Base-by-base conservation (phyloP, 208 protist species). In the Leishmania arabica region DNA sequence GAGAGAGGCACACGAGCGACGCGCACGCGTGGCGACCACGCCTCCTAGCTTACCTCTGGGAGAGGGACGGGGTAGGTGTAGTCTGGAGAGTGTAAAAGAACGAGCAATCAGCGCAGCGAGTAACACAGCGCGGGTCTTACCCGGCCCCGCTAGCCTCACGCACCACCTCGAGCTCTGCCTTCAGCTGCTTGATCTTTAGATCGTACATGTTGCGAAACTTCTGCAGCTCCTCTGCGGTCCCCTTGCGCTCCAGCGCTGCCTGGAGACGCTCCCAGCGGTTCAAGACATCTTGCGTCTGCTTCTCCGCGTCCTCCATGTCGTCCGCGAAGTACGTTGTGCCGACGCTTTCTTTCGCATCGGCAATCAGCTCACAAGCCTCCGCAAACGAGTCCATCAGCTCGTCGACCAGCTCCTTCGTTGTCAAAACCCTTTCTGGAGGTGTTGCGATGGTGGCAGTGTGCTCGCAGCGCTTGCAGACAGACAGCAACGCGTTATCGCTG, bases 281-380 rank as follows among this genome's bases (percentile, higher is more conserved):
- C 71, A 96, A 65, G 58, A 88, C 86, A 24, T 93, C 85, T 27
- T 90, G 78, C 3, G 90, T 92, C 75, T 92, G 83, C 27, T 40
- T 72, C 64, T 79, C 77, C 0, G 93, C 93, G 69, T 96, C 93
- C 40, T 93, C 81, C 34, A 95, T 88, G 70, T 96, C 93, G 5
- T 95, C 93, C 17, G 71, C 66, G 62, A 90, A 93, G 79, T 96
- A 96, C 0, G 89, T 90, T 21, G 90, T 92, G 49, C 93, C 91
- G 7, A 88, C 79, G 42, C 89, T 94, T 31, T 96, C 93, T 42
- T 81, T 84, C 0, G 93, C 87, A 49, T 96, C 93, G 24, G 76
- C 75, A 47, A 94, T 94, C 21, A 96, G 83, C 75, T 92, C 91
- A 2, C 90, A 84, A 5, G 93, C 86, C 78, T 96, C 91, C 2